Percentiles rank a stretch among this genome's conserved stretches.
Conservation (phyloP, 2,329 filamentous ascomycete species). For the Dactylellina leptospora region DNA sequence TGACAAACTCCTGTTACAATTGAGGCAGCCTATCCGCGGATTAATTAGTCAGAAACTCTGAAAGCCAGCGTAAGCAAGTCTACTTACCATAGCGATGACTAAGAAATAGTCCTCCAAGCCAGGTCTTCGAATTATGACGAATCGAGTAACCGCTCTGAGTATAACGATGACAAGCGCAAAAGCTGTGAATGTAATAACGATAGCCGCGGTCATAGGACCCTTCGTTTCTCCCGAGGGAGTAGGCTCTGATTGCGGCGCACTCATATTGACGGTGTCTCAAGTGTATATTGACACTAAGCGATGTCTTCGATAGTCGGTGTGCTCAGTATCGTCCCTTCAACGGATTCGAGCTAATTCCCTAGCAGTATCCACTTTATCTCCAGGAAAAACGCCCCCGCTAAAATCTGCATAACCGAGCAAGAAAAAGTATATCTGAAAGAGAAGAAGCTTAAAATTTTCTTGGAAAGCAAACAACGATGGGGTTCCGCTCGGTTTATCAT, state of each 20-base stretch:
- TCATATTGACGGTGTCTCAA: conserved; percentile 19
- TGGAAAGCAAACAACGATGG: neutral
- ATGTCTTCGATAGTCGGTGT: too few relatives aligned
- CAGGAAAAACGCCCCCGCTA: conserved; percentile 21
- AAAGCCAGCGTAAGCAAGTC: neutral
- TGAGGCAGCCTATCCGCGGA: conserved; percentile 14
- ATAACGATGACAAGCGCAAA: conserved; percentile 29
- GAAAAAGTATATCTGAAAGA: neutral
- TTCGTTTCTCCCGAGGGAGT: conserved; percentile 33
- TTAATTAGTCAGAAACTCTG: neutral
- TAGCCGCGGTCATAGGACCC: conserved; percentile 44
- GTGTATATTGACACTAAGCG: too few relatives aligned
- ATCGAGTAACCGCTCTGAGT: conserved; percentile 32
- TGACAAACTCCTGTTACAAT: conserved; percentile 48
- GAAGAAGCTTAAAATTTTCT: conserved; percentile 26
- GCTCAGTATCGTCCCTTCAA: too few relatives aligned
- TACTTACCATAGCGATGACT: conserved; percentile 33
- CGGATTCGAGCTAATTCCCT: too few relatives aligned
- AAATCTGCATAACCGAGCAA: conserved; percentile 28
- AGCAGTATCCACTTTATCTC: conserved; percentile 17
- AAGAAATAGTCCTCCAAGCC: conserved; percentile 48
- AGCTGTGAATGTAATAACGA: conserved; percentile 38
- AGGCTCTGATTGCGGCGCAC: conserved; percentile 5
- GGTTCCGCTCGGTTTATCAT: conserved; percentile 22
- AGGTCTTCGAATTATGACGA: conserved; percentile 38